Evolutionary conservation across 83 land plant genomes (phyloP), one percentile per base, ranked within the genome.

Genomic region (Thuja plicata): DNA sequence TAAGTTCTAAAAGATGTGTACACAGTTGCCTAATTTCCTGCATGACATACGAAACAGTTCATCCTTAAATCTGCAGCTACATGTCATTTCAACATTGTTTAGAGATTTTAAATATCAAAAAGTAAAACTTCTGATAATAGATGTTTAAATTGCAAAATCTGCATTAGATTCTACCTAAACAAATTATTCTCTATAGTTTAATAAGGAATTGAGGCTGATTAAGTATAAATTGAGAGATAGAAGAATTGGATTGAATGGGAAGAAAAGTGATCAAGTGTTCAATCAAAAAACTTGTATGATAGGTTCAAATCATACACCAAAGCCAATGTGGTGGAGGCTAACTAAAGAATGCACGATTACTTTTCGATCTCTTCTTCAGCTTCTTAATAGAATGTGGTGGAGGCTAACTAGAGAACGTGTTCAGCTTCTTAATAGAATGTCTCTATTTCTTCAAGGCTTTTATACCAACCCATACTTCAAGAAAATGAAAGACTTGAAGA

Each of bases 11-110:
- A 66, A 98, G 96, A 86, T 94, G 94, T 21, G 96, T 89, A 85
- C 98, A 98, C 81, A 98, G 88, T 54, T 98, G 96, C 88, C 96
- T 94, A 87, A 98, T 94, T 91, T 95, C 99, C 99, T 98, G 93
- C n/a, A 85, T 89, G 71, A 38, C 66, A 54, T 66, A 15, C 10
- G 9, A 84, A 9, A 80, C 9, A 21, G n/a, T 41, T 41, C 84
- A 80, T 80, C 48, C 19, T 21, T 80, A n/a, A 80, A 40, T 40
- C 8, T 40, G n/a, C 34, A 83, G n/a, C 30, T 46, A 46, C 7
- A 4, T 6, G 16, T 46, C 35, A 83, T 45, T 83, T 83, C 34
- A 27, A 5, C 5, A 32, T 74, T 4, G 5, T 46, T 43, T 46
- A 4, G n/a, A 83, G 5, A n/a, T 12, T 46, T 45, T 13, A 6